These are phyloP conservation scores for Oryza meridionalis DNA, from an alignment of 176 grass and related monocot species.

Conservation along the genomic window DNA sequence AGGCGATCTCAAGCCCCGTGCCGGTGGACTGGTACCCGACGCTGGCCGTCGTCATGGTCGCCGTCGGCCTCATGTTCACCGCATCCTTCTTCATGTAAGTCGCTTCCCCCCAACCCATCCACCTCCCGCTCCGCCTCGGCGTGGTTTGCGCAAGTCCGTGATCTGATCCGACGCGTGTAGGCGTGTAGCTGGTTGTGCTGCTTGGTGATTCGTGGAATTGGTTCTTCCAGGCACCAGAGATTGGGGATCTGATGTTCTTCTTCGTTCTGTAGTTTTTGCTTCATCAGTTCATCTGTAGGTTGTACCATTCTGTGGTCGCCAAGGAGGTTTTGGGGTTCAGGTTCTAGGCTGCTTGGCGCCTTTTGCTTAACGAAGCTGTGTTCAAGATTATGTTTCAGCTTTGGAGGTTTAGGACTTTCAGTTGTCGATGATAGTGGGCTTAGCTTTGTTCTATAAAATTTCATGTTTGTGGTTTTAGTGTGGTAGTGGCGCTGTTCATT, in stretches of 20 bases:
- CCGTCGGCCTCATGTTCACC: conserved; percentile 75
- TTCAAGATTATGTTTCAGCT: neutral
- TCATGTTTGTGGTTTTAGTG: neutral
- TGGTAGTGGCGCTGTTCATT: neutral
- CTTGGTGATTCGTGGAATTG: neutral
- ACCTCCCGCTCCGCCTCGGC: neutral
- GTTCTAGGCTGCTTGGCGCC: neutral
- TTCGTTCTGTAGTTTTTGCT: neutral
- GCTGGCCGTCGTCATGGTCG: conserved; percentile 69
- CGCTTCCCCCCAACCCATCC: neutral
- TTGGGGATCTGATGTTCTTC: neutral
- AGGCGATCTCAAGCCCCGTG: conserved; percentile 87
- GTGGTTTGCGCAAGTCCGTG: neutral
- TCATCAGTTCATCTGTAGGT: neutral
- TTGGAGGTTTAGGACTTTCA: neutral
- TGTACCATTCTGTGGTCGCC: neutral
- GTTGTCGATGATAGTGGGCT: neutral
- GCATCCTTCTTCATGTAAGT: conserved; percentile 96
- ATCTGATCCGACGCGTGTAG: neutral
- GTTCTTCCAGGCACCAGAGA: neutral
- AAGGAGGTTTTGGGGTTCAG: neutral
- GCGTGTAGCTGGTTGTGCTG: neutral
- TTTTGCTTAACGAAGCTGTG: neutral
- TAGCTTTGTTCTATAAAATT: neutral
- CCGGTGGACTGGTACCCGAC: conserved; percentile 83